phyloP scores from a whole-genome alignment of 768 basidiomycete species.

The Kondoa subrosea region DNA sequence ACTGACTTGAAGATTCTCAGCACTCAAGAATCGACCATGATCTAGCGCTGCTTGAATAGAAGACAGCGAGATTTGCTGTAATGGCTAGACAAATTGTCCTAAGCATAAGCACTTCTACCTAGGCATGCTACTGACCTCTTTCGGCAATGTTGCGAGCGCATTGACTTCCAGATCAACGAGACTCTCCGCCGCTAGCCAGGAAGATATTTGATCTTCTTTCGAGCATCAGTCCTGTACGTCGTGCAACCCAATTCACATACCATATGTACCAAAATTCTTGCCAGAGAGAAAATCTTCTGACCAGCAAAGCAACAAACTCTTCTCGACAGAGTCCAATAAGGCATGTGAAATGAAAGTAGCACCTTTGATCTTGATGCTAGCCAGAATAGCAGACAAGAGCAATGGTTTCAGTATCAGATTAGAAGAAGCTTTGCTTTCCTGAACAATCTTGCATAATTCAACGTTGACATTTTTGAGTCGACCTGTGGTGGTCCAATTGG shows the following conservation, averaged over 20 bases:
- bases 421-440: neutral
- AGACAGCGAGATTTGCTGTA: neutral
- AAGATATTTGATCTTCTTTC: neutral
- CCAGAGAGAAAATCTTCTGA: neutral
- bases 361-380: neutral
- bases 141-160: neutral
- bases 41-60: neutral
- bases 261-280: neutral
- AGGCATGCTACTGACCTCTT: neutral
- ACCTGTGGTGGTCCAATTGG: neutral
- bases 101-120: neutral
- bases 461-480: neutral
- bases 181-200: neutral
- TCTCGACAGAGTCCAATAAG: neutral
- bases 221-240: neutral
- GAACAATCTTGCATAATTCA: neutral
- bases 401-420: neutral
- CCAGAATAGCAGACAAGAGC: neutral
- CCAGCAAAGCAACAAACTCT: neutral
- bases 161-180: neutral
- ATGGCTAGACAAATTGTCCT: neutral
- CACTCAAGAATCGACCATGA: neutral
- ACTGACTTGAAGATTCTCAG: neutral
- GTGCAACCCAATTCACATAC: neutral
- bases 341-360: neutral